Conservation (phyloP, 352 stramenopile species). For the Elongisporangium anandrum region DNA sequence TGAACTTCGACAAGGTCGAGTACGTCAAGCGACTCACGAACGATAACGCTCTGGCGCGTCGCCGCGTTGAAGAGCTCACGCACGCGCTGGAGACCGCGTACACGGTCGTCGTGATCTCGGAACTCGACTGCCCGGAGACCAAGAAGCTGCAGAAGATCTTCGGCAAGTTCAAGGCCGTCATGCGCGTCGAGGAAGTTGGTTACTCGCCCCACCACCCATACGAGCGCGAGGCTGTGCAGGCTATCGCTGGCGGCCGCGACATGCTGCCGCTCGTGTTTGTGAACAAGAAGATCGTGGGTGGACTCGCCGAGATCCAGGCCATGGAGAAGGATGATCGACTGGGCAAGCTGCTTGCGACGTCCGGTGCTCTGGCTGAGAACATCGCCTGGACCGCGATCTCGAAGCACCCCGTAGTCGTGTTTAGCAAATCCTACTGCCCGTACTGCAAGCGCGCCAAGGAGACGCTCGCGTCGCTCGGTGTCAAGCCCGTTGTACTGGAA, state of each 20-base stretch:
- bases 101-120: slow-evolving; percentile 93
- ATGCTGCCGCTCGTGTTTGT: slow-evolving; percentile 97
- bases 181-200: slow-evolving; percentile 56
- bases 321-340: slow-evolving; percentile 82
- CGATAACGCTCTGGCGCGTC: slow-evolving; percentile 44
- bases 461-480: slow-evolving; percentile 48
- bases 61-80: slow-evolving; percentile 66
- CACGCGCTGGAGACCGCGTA: slow-evolving; percentile 72
- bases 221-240: slow-evolving; percentile 72
- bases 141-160: slow-evolving; percentile 84
- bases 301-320: slow-evolving; percentile 91
- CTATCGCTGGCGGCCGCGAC: slow-evolving; percentile 85
- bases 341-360: slow-evolving; percentile 77
- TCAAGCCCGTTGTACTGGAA: slow-evolving; percentile 69
- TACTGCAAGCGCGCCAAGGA: slow-evolving; percentile 87
- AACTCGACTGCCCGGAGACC: slow-evolving; percentile 93
- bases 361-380: slow-evolving; percentile 60
- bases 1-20: slow-evolving; percentile 68
- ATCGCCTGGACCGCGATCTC: slow-evolving; percentile 72
- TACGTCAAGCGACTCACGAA: slow-evolving; percentile 61
- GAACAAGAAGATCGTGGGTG: slow-evolving; percentile 90
- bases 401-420: slow-evolving; percentile 69
- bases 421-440: slow-evolving; percentile 85
- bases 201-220: slow-evolving; percentile 52
- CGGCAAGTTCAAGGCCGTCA: slow-evolving; percentile 51